Evolutionary conservation across 2,329 filamentous ascomycete species (phyloP).

Genomic region (Aureobasidium mangrovei): DNA sequence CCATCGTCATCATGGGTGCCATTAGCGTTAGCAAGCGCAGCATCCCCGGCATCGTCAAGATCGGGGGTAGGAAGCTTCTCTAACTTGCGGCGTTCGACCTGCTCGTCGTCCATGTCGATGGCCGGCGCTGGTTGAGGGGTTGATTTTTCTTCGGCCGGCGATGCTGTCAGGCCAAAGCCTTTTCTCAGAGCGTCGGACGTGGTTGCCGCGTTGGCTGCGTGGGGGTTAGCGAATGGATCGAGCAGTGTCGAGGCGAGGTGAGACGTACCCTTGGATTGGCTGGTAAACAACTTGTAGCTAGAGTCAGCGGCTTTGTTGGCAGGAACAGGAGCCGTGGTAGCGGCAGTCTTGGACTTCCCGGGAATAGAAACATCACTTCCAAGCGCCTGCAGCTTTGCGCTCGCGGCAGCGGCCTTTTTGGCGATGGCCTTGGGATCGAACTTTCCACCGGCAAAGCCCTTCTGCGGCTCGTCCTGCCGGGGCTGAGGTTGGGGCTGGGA

Average conservation of each 20-base stretch:
- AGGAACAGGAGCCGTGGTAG: conserved; percentile 31
- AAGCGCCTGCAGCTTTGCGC: conserved; percentile 42
- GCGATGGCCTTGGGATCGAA: conserved; percentile 81
- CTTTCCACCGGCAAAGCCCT: conserved; percentile 59
- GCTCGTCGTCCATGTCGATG: conserved; percentile 80
- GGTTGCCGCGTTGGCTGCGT: neutral
- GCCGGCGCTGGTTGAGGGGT: conserved; percentile 50
- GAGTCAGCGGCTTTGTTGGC: conserved; percentile 22
- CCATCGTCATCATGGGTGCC: conserved; percentile 42
- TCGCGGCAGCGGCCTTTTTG: conserved; percentile 61
- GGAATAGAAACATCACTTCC: conserved; percentile 48
- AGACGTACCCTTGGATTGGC: conserved; percentile 1
- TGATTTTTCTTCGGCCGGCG: conserved; percentile 50
- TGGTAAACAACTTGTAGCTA: conserved; percentile 11
- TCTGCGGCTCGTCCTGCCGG: conserved; percentile 38
- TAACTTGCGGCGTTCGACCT: conserved; percentile 76
- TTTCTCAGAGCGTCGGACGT: conserved; percentile 9
- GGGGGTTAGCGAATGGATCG: neutral
- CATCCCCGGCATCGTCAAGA: conserved; percentile 43
- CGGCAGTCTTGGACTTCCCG: conserved; percentile 36
- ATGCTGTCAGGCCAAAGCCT: conserved; percentile 73
- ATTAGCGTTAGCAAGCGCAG: conserved; percentile 45
- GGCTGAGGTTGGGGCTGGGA: neutral
- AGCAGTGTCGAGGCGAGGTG: too few species aligned
- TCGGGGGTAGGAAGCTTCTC: conserved; percentile 76